Evolutionary conservation across 805 yeast species (phyloP), one percentile per base, ranked within the genome.

Genomic region (Starmerella etchellsii): DNA sequence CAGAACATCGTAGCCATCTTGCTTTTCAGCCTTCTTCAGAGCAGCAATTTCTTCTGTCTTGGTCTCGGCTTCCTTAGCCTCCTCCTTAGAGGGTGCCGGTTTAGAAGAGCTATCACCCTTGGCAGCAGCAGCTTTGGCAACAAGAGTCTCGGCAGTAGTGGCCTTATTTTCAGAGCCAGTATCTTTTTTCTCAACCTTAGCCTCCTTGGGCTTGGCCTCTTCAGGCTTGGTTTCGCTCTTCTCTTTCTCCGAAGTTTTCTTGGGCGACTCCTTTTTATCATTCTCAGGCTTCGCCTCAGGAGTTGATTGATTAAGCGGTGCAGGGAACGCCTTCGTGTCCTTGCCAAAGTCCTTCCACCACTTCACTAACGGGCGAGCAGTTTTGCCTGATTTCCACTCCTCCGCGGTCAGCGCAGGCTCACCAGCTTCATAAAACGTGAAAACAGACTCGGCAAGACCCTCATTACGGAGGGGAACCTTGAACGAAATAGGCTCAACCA

Each of bases 401-500:
- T 65, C 73, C 2, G 94, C 83, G 14, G 77, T 58, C 42, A 84
- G 59, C 0, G 96, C 94, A 3, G 96, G 78, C 53, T 73, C 69
- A 31, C 67, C 70, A 3, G 95, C 76, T 22, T 93, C 91, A 22
- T 88, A 81, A 61, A 81, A 94, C 4, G 96, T 95, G 57, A 78
- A 91, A 37, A 91, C 83, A 53, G 87, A 97, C 33, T 71, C 79
- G 62, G 91, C 95, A 68, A 91, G 88, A 54, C 77, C 76, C 56
- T 91, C 97, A 4, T 94, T 73, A 59, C 85, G 80, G 68, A 97
- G 76, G 50, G 98, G 99, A 43, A 88, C 95, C 52, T 76, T 73
- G 59, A 88, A 91, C 3, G 95, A 81, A 40, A 91, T 71, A 14
- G 96, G 96, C 66, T 91, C 97, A 51, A 91, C 74, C 22, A 73